Base-by-base conservation (phyloP, 257 asterid species). In the Ballota nigra region DNA sequence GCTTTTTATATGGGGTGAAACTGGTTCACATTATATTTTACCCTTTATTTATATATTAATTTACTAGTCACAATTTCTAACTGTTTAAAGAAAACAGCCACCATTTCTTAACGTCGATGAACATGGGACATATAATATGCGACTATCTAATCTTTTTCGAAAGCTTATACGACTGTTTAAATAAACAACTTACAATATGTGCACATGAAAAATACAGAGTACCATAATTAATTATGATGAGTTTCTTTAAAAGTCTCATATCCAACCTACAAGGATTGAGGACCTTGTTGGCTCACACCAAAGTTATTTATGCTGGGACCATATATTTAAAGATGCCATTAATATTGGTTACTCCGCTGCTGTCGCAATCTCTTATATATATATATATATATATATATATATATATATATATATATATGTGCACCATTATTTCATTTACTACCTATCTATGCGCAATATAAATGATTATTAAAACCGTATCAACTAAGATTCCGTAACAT, bases 241-340 rank as follows among this genome's bases (percentile, higher is more conserved):
- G 40, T 75, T 66, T 61, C 52, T 63, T 12, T 13, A 64, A 41
- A 66, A 41, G 57, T 38, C 20, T 57, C 12, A 57, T 52, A 64
- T 31, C 49, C 40, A 72, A 65, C 40, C 70, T 24, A 71, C n/a
- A 57, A 65, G 2, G 57, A 76, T 58, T 58, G 58, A 57, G 66
- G 77, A 36, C 70, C 57, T 77, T 51, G 51, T 77, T 77, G 73
- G 65, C 71, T 66, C 43, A 57, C 59, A 66, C 67, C 56, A 47
- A 77, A 66, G 66, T 49, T 66, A 66, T 66, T 36, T 19, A 40
- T 20, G 72, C 1, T 53, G 75, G 78, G 82, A 72, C 82, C 82
- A 66, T 66, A 13, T 58, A 77, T 77, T 72, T 65, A 71, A 64
- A 34, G 70, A 29, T 57, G 36, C 16, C 57, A 63, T 56, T 70